phyloP scores from a whole-genome alignment of 2,329 filamentous ascomycete species.

The Aspergillus bombycis region DNA sequence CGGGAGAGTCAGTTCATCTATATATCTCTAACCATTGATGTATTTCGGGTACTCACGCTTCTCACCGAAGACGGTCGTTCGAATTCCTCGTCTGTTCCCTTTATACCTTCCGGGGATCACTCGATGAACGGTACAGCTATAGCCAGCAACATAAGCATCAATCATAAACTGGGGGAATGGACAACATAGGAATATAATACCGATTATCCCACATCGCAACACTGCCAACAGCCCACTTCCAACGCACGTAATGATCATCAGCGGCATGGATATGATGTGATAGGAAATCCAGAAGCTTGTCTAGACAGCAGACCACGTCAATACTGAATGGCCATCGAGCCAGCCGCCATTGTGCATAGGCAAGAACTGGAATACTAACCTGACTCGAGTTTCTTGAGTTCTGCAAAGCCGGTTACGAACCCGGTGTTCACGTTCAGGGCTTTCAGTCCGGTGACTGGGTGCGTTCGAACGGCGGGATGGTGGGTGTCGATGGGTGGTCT shows the following conservation, averaged over 20 bases:
- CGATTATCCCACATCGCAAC: conserved; percentile 58
- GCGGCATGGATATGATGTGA: conserved; percentile 52
- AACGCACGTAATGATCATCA: conserved; percentile 55
- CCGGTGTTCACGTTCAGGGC: conserved; percentile 52
- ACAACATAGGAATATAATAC: conserved; percentile 16
- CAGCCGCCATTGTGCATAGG: neutral
- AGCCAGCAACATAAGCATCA: neutral
- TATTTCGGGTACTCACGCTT: conserved; percentile 10
- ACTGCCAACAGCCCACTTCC: conserved; percentile 55
- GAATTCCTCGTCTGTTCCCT: conserved; percentile 14
- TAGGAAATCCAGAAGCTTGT: conserved; percentile 53
- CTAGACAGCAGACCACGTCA: neutral
- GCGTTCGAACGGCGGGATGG: conserved; percentile 54
- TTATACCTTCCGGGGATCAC: conserved; percentile 11
- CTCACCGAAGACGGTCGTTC: conserved; percentile 16
- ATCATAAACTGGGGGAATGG: neutral
- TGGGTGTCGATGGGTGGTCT: conserved; percentile 52
- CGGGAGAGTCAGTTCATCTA: neutral
- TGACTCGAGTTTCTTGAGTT: conserved; percentile 54
- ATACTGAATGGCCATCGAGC: neutral
- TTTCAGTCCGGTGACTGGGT: conserved; percentile 54
- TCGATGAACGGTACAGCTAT: conserved; percentile 11
- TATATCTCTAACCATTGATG: neutral
- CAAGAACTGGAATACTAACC: conserved; percentile 18
- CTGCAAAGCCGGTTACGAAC: conserved; percentile 53